These are phyloP conservation scores for Chrysoporthe puriensis DNA, from an alignment of 2,329 filamentous ascomycete genomes.

Conservation along the genomic window DNA sequence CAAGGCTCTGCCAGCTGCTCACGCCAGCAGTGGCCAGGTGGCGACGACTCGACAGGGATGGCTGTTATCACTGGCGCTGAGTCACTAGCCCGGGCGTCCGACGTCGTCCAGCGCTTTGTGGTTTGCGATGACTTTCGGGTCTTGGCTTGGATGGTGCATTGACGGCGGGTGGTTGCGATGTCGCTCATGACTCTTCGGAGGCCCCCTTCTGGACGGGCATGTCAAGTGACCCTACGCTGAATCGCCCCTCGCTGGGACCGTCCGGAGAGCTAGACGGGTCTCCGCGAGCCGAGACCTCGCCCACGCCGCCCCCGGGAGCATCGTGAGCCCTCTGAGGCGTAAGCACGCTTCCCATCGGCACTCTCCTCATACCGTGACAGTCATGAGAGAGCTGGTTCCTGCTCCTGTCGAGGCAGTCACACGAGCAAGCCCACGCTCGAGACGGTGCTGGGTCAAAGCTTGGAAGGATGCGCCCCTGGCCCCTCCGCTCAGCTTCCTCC, in stretches of 20 bases:
- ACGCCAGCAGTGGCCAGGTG: neutral
- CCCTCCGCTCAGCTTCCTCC: conserved; percentile 1
- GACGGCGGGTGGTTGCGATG: neutral
- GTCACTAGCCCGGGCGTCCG: neutral
- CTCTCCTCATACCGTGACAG: neutral
- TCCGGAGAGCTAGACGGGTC: neutral
- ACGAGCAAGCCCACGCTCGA: neutral
- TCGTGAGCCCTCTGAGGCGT: neutral
- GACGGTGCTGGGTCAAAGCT: neutral
- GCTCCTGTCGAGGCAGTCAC: neutral
- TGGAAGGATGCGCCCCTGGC: neutral
- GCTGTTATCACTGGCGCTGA: neutral
- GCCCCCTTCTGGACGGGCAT: neutral
- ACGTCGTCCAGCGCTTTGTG: neutral
- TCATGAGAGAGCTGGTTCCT: neutral
- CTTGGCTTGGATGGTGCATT: neutral
- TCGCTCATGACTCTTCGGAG: conserved; percentile 7
- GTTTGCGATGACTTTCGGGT: neutral
- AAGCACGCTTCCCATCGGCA: conserved; percentile 7
- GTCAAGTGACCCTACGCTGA: neutral
- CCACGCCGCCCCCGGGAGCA: neutral
- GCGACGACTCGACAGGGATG: neutral
- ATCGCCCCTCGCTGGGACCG: neutral
- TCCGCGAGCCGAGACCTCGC: neutral
- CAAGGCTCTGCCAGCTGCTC: conserved; percentile 1